Percentiles rank a stretch among this genome's conserved stretches.
These are phyloP conservation scores for Closterium sp. DNA, from an alignment of 139 green algal species.

Conservation along the genomic window DNA sequence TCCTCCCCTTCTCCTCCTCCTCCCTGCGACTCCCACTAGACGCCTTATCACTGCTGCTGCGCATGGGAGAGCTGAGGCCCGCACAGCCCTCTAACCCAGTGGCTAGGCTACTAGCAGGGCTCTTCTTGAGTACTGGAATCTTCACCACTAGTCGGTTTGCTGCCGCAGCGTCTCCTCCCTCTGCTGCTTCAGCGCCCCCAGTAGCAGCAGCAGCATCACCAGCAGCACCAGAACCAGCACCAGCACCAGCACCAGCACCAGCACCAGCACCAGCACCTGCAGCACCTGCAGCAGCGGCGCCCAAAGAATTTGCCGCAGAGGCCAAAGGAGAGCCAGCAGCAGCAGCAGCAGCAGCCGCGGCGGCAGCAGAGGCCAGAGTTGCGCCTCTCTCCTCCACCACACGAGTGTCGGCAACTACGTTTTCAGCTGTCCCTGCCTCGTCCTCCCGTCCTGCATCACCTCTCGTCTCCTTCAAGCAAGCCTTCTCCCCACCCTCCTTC, in stretches of 20 bases:
- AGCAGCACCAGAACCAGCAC: background rate
- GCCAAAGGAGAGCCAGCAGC: no score
- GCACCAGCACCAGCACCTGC: background rate
- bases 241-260: background rate
- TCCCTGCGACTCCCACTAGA: background rate
- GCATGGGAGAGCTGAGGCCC: background rate
- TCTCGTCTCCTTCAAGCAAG: background rate
- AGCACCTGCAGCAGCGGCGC: no score
- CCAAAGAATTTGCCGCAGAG: no score
- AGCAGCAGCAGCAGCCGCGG: no score
- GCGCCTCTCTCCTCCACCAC: no score
- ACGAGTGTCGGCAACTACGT: no score
- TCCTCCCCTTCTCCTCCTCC: background rate
- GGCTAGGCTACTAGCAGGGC: background rate
- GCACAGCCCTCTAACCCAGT: background rate
- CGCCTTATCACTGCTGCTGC: background rate
- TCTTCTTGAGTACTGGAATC: background rate
- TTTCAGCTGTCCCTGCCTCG: background rate
- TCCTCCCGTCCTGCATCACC: background rate
- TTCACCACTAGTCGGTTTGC: background rate
- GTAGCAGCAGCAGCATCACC: background rate
- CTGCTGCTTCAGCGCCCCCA: background rate
- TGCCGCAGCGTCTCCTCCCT: background rate
- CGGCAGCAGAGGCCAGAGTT: no score
- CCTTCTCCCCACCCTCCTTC: background rate